Evolutionary conservation across 1,284 basidiomycete species (phyloP).

Genomic region (Ganoderma lucidum): DNA sequence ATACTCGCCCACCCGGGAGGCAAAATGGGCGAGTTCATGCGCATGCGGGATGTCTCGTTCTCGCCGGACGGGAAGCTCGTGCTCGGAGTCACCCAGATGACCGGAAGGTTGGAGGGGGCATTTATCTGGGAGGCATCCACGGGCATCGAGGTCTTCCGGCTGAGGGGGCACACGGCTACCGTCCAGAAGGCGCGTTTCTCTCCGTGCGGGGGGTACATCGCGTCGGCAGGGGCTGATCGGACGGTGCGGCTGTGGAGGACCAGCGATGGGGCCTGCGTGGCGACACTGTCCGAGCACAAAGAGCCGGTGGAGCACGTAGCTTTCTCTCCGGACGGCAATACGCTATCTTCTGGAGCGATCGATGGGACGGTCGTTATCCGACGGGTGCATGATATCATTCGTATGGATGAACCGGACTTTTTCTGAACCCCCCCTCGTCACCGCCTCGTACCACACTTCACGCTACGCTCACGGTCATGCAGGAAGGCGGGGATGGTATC

Average conservation of each 20-base stretch:
- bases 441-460: background rate
- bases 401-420: background rate
- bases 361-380: background rate
- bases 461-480: background rate
- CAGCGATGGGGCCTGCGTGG: background rate
- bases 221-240: background rate
- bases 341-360: background rate
- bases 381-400: background rate
- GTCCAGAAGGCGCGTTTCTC: background rate
- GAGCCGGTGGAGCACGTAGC: background rate
- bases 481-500: background rate
- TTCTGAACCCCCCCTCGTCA: too few relatives aligned
- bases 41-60: background rate
- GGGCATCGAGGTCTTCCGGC: background rate
- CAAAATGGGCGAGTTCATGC: background rate
- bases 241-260: background rate
- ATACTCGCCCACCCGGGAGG: background rate
- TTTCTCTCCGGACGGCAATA: slow-evolving; percentile 1
- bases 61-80: slow-evolving; percentile 6
- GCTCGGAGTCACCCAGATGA: too few relatives aligned
- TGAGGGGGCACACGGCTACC: background rate
- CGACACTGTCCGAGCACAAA: background rate
- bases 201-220: slow-evolving; percentile 2
- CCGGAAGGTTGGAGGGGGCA: too few relatives aligned
- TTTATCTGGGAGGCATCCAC: background rate